phyloP scores from a whole-genome alignment of 495 filamentous ascomycete genomes.

The Annulohypoxylon nitens region DNA sequence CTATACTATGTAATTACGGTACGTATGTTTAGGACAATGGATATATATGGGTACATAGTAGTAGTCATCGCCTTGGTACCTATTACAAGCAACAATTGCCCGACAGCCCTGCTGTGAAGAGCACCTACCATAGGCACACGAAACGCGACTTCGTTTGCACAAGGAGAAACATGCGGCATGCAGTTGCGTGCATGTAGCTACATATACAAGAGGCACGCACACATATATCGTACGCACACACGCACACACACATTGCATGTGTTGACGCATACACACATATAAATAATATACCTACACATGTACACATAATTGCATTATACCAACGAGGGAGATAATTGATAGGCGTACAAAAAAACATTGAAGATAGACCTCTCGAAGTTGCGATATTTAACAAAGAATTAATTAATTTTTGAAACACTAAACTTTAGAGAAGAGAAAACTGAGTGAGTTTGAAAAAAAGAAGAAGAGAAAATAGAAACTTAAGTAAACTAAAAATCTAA shows the following conservation, averaged over 20 bases:
- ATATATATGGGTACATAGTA: too few species aligned
- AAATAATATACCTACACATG: constrained; percentile 41
- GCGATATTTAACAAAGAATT: not conserved
- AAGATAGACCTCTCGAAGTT: not conserved
- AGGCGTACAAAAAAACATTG: constrained; percentile 12
- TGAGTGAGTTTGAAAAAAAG: too few species aligned
- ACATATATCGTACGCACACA: constrained; percentile 35
- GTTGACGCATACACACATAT: constrained; percentile 45
- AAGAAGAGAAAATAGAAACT: not conserved
- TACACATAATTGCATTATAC: constrained; percentile 16
- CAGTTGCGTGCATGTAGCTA: constrained; percentile 36
- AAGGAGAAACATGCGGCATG: constrained; percentile 46
- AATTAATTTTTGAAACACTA: too few species aligned
- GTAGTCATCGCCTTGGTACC: not conserved
- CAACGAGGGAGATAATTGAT: constrained; percentile 10
- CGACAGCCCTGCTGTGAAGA: constrained; percentile 41
- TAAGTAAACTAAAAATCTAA: not conserved
- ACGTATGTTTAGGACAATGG: too few species aligned
- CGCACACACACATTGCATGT: constrained; percentile 32
- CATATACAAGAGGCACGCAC: constrained; percentile 41
- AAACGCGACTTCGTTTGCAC: constrained; percentile 50
- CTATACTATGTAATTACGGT: not conserved
- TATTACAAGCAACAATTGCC: constrained; percentile 43
- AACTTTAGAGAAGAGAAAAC: too few species aligned
- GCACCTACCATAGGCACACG: constrained; percentile 37